A percentile compares a stretch with the other conserved stretches of the same genome.
Evolutionary conservation across 495 filamentous ascomycete genomes (phyloP).

Genomic region (Lasiosphaeria miniovina): DNA sequence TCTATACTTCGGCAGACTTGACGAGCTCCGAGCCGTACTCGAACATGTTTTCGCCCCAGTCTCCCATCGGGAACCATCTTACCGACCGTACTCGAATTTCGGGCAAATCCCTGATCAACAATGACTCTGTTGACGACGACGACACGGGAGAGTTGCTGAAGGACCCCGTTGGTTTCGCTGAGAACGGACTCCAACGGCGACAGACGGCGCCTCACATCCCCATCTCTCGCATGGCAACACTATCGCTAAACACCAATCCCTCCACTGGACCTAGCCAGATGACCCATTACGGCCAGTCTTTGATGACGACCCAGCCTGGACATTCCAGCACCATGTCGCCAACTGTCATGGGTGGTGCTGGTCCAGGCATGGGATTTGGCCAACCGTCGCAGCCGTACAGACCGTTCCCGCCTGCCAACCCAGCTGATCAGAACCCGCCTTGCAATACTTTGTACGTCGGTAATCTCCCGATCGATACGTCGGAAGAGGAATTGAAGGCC

Average conservation of each 20-base stretch:
- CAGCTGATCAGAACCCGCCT: slow-evolving; percentile 94
- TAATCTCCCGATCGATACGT: slow-evolving; percentile 90
- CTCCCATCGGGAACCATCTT: slow-evolving; percentile 74
- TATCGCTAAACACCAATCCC: slow-evolving; percentile 68
- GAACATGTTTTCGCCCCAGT: slow-evolving; percentile 78
- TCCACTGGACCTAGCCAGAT: slow-evolving; percentile 43
- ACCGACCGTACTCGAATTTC: slow-evolving; percentile 65
- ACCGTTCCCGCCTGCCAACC: slow-evolving; percentile 82
- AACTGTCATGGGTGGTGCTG: slow-evolving; percentile 42
- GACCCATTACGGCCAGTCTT: slow-evolving; percentile 50
- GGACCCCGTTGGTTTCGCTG: slow-evolving; percentile 79
- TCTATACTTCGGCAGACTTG: slow-evolving; percentile 57
- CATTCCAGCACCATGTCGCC: slow-evolving; percentile 61
- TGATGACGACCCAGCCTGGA: slow-evolving; percentile 41
- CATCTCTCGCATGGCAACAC: slow-evolving; percentile 63
- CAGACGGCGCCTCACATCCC: slow-evolving; percentile 74
- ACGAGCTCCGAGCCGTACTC: slow-evolving; percentile 63
- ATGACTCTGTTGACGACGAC: slow-evolving; percentile 73
- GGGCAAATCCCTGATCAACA: slow-evolving; percentile 82
- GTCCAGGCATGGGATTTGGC: slow-evolving; percentile 37
- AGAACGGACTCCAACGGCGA: slow-evolving; percentile 67
- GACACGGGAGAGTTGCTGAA: slow-evolving; percentile 82
- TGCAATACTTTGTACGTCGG: slow-evolving; percentile 98
- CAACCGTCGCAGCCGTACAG: slow-evolving; percentile 56
- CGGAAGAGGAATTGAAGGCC: slow-evolving; percentile 92